These are phyloP conservation scores for Colletotrichum lupini DNA, from an alignment of 2,329 filamentous ascomycete species.

Conservation along the genomic window DNA sequence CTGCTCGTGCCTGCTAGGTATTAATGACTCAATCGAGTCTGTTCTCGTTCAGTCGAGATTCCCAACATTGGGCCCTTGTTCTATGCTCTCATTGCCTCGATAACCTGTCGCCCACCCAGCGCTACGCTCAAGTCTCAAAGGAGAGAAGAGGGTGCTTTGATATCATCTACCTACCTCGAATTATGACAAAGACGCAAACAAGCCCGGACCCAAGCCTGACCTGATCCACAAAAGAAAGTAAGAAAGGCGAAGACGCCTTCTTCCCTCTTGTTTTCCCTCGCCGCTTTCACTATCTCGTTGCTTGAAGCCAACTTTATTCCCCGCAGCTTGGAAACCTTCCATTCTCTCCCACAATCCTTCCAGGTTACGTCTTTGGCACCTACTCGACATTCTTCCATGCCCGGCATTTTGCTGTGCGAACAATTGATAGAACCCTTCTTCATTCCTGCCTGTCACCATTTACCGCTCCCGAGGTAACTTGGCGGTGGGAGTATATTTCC, in stretches of 20 bases:
- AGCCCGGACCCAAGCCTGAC: neutral
- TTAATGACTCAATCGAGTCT: neutral
- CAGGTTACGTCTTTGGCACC: neutral
- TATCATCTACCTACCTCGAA: neutral
- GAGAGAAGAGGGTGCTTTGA: neutral
- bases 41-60: neutral
- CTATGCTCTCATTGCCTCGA: neutral
- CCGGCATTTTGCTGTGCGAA: neutral
- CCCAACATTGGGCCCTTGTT: neutral
- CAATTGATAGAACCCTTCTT: too few species aligned
- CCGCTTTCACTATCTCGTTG: neutral
- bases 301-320: neutral
- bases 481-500: too few species aligned
- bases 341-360: neutral
- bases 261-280: neutral
- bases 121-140: neutral
- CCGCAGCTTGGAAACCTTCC: neutral
- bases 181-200: neutral
- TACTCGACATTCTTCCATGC: conserved; percentile 24
- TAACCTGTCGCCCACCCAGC: neutral
- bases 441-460: neutral
- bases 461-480: neutral
- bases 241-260: neutral
- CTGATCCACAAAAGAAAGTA: neutral
- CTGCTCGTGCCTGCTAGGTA: too few species aligned